A percentile compares a stretch with the other conserved stretches of the same genome.
Conservation (phyloP, 306 rosid species). For the Pterocarpus macrocarpus region DNA sequence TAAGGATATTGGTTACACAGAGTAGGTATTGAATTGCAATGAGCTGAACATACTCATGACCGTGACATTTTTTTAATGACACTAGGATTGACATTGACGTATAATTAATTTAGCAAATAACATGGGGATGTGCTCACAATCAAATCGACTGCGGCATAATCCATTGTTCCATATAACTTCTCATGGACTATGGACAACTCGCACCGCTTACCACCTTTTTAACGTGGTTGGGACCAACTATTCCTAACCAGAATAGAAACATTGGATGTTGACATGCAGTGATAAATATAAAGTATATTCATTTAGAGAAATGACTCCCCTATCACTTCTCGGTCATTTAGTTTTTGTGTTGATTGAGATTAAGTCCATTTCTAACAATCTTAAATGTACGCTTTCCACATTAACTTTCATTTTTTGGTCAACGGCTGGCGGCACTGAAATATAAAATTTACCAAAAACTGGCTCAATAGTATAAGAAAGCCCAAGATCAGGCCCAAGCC, state of each 20-base stretch:
- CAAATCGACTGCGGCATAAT: constrained; percentile 1
- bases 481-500: no score
- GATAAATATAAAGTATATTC: no score
- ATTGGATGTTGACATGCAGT: background rate
- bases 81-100: constrained; percentile 3
- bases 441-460: no score
- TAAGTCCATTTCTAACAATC: background rate
- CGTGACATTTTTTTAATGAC: background rate
- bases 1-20: background rate
- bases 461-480: no score
- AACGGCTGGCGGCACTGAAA: no score
- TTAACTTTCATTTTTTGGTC: no score
- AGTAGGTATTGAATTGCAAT: constrained; percentile 10
- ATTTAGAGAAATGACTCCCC: no score
- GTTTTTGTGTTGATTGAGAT: background rate
- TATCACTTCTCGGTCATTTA: no score
- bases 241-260: background rate
- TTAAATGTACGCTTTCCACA: no score
- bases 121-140: constrained; percentile 8
- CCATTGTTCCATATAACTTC: background rate
- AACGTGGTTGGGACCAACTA: background rate
- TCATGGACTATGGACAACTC: background rate
- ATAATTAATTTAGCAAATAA: background rate
- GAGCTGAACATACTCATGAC: background rate
- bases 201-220: background rate